Base-by-base conservation (phyloP, 202 grass and related monocot genomes). In the Eragrostis tef region DNA sequence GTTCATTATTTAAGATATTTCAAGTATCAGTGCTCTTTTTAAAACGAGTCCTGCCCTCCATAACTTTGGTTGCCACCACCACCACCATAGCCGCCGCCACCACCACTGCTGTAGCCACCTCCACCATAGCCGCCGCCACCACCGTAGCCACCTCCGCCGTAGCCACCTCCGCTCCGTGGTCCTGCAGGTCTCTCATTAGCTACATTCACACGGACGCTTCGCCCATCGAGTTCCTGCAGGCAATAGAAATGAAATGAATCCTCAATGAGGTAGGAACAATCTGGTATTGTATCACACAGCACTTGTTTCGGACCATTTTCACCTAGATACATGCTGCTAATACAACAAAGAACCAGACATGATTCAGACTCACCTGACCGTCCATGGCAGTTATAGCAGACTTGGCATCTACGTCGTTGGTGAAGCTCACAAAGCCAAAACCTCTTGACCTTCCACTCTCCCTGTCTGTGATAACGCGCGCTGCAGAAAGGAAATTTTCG, bases 351-450 rank as follows among this genome's bases (percentile, higher is more conserved):
- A 39, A 39, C 2, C 34, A 39, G 34, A 39, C 3, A 39, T 39
- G 34, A 39, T 39, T 39, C 34, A 5, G 34, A 48, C 85, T 83
- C 57, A 98, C 96, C 96, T 98, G 48, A 21, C 92, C 92, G 12
- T 98, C 92, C 96, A 98, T 98, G 83, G 12, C 15, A 19, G 54
- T 11, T 12, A 83, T 6, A 44, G 92, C 96, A 24, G 36, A 11
- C 9, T 86, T 73, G 13, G 96, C 96, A 16, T 59, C 63, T 9
- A 81, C 90, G 27, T 73, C 79, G 50, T 1, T 65, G 6, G 48
- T n/a, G 27, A 93, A 93, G 45, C 42, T 87, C 19, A 96, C 85
- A 67, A 99, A 96, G 39, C 97, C 97, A 87, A 99, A 97, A 53
- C 97, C 97, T 73, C 87, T 99, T 3, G 97, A 99, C 86, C 17